Conservation (phyloP, 2,329 filamentous ascomycete genomes). For the Aaosphaeria pasadenensis region DNA sequence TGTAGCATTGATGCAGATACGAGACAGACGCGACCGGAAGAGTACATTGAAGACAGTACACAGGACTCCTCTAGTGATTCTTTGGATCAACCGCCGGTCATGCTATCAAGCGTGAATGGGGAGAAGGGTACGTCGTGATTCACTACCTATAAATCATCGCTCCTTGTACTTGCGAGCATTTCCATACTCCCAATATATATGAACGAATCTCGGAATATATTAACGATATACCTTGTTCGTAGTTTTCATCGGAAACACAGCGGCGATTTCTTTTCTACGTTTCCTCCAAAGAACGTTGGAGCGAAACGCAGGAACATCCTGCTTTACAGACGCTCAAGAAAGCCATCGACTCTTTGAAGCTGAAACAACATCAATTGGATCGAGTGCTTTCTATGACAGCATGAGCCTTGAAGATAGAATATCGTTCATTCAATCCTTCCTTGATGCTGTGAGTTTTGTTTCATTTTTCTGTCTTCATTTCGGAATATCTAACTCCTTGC, state of each 20-base stretch:
- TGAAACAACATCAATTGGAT: slow-evolving; percentile 29
- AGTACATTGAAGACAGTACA: slow-evolving; percentile 10
- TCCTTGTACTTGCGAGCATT: too few relatives aligned
- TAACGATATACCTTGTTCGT: background rate
- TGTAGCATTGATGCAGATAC: background rate
- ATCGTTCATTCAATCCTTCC: slow-evolving; percentile 30
- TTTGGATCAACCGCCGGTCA: slow-evolving; percentile 27
- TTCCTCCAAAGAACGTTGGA: slow-evolving; percentile 49
- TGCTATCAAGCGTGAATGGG: slow-evolving; percentile 53
- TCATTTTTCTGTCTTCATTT: slow-evolving; percentile 17
- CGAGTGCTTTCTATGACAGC: slow-evolving; percentile 20
- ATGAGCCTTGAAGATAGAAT: slow-evolving; percentile 31
- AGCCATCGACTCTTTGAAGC: slow-evolving; percentile 55
- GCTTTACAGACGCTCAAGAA: slow-evolving; percentile 52
- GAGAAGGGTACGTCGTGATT: slow-evolving; percentile 37
- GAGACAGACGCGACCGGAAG: too few relatives aligned
- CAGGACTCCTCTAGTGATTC: slow-evolving; percentile 8
- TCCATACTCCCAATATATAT: too few relatives aligned
- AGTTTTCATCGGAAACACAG: slow-evolving; percentile 53
- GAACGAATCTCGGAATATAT: too few relatives aligned
- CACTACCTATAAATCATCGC: too few relatives aligned
- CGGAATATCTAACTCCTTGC: background rate
- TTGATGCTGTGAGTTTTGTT: slow-evolving; percentile 29
- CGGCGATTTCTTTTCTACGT: slow-evolving; percentile 56
- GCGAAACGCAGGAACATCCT: slow-evolving; percentile 53